Conservation (phyloP, 495 filamentous ascomycete species). For the Aspergillus biplanus region DNA sequence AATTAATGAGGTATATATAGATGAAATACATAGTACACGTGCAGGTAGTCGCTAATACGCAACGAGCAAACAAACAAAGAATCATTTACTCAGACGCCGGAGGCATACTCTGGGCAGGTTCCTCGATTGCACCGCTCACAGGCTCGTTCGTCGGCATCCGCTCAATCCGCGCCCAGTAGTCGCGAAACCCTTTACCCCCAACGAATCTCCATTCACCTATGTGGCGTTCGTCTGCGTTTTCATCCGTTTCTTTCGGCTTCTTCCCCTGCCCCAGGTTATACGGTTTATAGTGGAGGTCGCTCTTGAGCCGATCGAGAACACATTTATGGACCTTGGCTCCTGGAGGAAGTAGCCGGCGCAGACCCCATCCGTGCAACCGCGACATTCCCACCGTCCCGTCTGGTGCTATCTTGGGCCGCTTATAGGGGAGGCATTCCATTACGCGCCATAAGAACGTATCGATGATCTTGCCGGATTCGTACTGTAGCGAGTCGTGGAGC, state of each 20-base stretch:
- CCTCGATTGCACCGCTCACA: not conserved
- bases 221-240: conserved; percentile 4
- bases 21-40: too few relatives aligned
- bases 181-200: conserved; percentile 12
- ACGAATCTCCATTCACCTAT: conserved; percentile 5
- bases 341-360: conserved; percentile 16
- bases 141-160: not conserved
- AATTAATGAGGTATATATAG: too few relatives aligned
- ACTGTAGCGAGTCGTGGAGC: conserved; percentile 25
- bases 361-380: conserved; percentile 22
- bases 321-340: conserved; percentile 22
- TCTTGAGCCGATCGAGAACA: conserved; percentile 17
- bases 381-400: conserved; percentile 21
- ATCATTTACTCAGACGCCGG: too few relatives aligned
- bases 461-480: conserved; percentile 17
- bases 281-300: conserved; percentile 23
- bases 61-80: too few relatives aligned
- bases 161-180: conserved; percentile 8
- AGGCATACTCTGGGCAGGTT: not conserved
- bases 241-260: not conserved
- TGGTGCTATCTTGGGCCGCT: conserved; percentile 21
- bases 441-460: conserved; percentile 27
- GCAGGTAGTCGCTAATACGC: too few relatives aligned
- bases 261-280: conserved; percentile 26
- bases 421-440: conserved; percentile 24